Evolutionary conservation across 805 yeast genomes (phyloP), one percentile per base, ranked within the genome.

Genomic region (Myxozyma mucilagina): DNA sequence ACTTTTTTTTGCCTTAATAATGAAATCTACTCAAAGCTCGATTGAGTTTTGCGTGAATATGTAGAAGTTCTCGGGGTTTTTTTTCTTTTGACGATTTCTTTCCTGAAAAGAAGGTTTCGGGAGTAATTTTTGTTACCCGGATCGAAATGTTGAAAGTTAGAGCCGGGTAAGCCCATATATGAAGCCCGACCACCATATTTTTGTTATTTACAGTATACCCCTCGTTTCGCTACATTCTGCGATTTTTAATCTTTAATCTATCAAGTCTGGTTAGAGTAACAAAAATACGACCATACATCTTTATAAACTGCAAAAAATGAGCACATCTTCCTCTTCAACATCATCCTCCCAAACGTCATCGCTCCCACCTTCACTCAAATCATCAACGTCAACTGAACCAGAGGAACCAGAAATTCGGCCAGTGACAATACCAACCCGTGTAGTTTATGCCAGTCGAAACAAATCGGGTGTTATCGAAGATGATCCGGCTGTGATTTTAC

Each of bases 401-500:
- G 45, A n/a, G 31, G 50, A 47, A 13, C 32, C 51, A 47, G 32
- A 8, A 18, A 3, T 49, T 16, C 11, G 53, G 18, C 53, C 53
- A 9, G 53, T 49, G 10, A 38, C 53, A 36, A 49, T 14, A 4
- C 42, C 53, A 11, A 7, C 41, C 1, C 47, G 13, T 9, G 36
- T 34, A 41, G 18, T 41, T n/a, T n/a, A 41, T 32, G 16, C n/a
- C 32, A 31, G 36, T n/a, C 20, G 31, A 14, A 34, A 5, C 13
- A 57, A 36, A 10, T n/a, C 16, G 8, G 32, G 18, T 11, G 49
- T 18, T 18, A 34, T 4, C 1, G 58, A 42, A n/a, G 59, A 54
- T 4, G 55, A 54, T 31, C 47, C 62, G 9, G 57, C n/a, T 3
- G 49, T n/a, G 13, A 43, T 61, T 39, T 8, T 47, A 35, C 18